Evolutionary conservation across 768 basidiomycete genomes (phyloP).

Genomic region (Tricholoma saponaceum): DNA sequence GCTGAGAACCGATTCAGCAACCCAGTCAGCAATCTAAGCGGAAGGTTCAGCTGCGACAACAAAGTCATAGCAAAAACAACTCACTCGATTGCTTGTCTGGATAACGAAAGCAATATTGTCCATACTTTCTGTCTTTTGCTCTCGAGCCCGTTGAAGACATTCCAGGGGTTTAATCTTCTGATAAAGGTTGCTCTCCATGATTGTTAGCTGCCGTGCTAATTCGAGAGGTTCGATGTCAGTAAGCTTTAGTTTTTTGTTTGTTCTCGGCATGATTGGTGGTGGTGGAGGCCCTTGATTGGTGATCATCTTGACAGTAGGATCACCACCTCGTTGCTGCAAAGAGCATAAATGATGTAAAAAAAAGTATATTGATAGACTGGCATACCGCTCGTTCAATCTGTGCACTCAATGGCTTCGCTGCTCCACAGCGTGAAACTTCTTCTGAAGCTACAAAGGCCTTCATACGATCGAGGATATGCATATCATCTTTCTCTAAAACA

Average conservation of each 20-base stretch:
- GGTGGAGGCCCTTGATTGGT: constrained; percentile 62
- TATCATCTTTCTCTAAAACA: constrained; percentile 83
- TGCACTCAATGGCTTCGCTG: constrained; percentile 70
- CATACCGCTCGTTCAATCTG: constrained; percentile 80
- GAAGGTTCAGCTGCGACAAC: not conserved
- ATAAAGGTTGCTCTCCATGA: constrained; percentile 85
- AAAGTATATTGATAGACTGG: constrained; percentile 10
- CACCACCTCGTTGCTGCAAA: constrained; percentile 47
- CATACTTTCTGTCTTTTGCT: constrained; percentile 64
- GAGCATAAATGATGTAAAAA: constrained; percentile 5
- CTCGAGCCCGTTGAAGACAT: constrained; percentile 80
- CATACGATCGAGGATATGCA: constrained; percentile 77
- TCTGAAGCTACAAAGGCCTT: constrained; percentile 72
- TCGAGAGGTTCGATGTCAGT: constrained; percentile 86
- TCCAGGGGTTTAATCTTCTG: constrained; percentile 87
- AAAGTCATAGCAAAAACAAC: constrained; percentile 14
- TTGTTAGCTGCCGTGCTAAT: constrained; percentile 88
- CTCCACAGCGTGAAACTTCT: constrained; percentile 57
- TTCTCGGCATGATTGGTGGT: constrained; percentile 69
- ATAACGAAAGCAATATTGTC: constrained; percentile 89
- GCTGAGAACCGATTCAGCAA: constrained; percentile 76
- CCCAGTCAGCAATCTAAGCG: constrained; percentile 86
- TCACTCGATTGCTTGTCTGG: constrained; percentile 79
- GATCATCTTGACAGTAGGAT: constrained; percentile 51
- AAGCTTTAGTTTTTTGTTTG: constrained; percentile 70